Percentiles rank a stretch among this genome's conserved stretches.
Conservation (phyloP, 208 protist species). For the Trypanosoma cruzi region DNA sequence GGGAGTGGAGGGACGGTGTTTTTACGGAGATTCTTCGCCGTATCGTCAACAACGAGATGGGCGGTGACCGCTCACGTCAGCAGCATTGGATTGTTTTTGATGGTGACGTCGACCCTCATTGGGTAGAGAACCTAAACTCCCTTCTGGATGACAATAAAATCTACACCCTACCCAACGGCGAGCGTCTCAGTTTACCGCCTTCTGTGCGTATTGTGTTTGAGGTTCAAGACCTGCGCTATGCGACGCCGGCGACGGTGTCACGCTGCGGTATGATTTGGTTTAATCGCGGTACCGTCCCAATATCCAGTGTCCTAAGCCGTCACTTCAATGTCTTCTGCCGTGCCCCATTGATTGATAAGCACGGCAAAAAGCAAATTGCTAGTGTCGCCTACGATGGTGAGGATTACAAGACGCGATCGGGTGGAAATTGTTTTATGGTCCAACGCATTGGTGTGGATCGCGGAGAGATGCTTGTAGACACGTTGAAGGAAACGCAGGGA, state of each 20-base stretch:
- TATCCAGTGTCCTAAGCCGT: constrained; percentile 62
- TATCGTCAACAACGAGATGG: constrained; percentile 94
- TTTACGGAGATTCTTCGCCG: constrained; percentile 97
- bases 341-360: constrained; percentile 23
- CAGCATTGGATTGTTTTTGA: constrained; percentile 99
- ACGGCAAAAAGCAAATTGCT: constrained; percentile 9
- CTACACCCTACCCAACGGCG: constrained; percentile 99
- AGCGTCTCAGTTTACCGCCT: constrained; percentile 96
- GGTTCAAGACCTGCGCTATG: constrained; percentile 96
- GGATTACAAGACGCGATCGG: background rate
- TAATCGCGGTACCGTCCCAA: constrained; percentile 94
- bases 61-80: constrained; percentile 40
- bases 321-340: constrained; percentile 14
- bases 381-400: background rate
- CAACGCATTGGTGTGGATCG: background rate
- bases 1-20: constrained; percentile 99
- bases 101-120: constrained; percentile 99
- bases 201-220: constrained; percentile 99
- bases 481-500: background rate
- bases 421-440: constrained; percentile 23
- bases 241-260: constrained; percentile 98
- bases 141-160: constrained; percentile 99
- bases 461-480: background rate
- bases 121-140: constrained; percentile 99
- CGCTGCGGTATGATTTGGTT: constrained; percentile 99